Evolutionary conservation across 2,329 filamentous ascomycete genomes (phyloP), one percentile per base, ranked within the genome.

Genomic region (Aspergillus quadricinctus): DNA sequence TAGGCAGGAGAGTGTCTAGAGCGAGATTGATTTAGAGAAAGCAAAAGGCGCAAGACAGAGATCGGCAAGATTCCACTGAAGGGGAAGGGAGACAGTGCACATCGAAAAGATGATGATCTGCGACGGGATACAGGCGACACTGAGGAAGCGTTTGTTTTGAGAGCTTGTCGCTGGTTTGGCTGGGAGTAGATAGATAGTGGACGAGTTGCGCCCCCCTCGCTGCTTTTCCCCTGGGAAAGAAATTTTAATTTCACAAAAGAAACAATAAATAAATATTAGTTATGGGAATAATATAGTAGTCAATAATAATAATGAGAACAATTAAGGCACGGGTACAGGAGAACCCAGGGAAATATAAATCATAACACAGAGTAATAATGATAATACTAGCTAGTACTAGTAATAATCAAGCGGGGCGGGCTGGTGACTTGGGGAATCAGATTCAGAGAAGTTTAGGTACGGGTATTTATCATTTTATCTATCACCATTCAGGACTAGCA

Each of bases 21-120:
- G 21, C 10, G 23, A 48, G 31, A 35, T 14, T 45, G 35, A 51
- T 21, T 17, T 11, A 6, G 43, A 25, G 11, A 19, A 23, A 23
- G 43, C 4, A 41, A n/a, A 3, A 50, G 11, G 48, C 11, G 41
- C 23, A 23, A 37, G 25, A 52, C 48, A 48, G 43, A 48, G 14
- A 50, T 31, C 37, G 48, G 43, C 50, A 37, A 50, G 43, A 17
- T 37, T 14, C 11, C 41, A 48, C 37, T 37, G 29, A 50, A 56
- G 48, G 31, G 35, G 43, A 45, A 46, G 49, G 53, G 53, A 50
- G 53, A 55, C 43, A n/a, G 52, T 57, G 50, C 41, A 49, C 48
- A 52, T 49, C 54, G 49, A 61, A 56, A 61, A 55, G 55, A 63
- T 59, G 56, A 62, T 62, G 61, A 63, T 64, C 62, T 63, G 62